Evolutionary conservation across 306 rosid genomes (phyloP), one percentile per base, ranked within the genome.

Genomic region (Quercus mongolica): DNA sequence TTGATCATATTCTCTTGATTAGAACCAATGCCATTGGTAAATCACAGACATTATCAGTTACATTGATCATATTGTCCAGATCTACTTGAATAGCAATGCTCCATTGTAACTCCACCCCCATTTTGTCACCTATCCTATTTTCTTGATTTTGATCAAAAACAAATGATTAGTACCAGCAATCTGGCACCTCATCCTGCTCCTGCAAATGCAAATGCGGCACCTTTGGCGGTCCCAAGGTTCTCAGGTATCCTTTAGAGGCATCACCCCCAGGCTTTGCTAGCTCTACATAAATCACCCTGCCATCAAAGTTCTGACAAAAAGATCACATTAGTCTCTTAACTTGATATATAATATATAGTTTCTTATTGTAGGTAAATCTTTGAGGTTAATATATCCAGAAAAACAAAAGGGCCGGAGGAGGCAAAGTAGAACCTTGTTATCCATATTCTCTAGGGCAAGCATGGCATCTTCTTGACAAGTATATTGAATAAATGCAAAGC

Each of bases 381-480:
- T 58, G 74, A 41, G 62, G 31, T 18, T 62, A 5, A 46, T 62
- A 73, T 68, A 52, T 84, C 12, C 52, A 41, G 69, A 26, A 51
- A 46, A 33, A 44, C 35, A 55, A 11, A 55, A 11, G 20, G 55
- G 35, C n/a, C n/a, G 57, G 69, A 31, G 25, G 61, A 17, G 74
- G 71, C 21, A 69, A 63, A 73, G 77, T 44, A 18, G 28, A 84
- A 95, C 99, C 99, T 91, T 89, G 85, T 80, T 71, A 85, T 95
- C 99, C 99, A 92, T 95, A 56, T 77, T 91, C 83, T 95, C 99
- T 35, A 92, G 75, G 21, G 99, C 99, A 68, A 84, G 92, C 91
- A 95, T 77, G 21, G 98, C 98, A 28, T 86, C 96, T 55, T 90
- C 94, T 81, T 87, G 97, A 82, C 83, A 73, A 28, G 91, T 90